phyloP scores from a whole-genome alignment of 2,329 filamentous ascomycete species.

The Dothideomycetes sp. region DNA sequence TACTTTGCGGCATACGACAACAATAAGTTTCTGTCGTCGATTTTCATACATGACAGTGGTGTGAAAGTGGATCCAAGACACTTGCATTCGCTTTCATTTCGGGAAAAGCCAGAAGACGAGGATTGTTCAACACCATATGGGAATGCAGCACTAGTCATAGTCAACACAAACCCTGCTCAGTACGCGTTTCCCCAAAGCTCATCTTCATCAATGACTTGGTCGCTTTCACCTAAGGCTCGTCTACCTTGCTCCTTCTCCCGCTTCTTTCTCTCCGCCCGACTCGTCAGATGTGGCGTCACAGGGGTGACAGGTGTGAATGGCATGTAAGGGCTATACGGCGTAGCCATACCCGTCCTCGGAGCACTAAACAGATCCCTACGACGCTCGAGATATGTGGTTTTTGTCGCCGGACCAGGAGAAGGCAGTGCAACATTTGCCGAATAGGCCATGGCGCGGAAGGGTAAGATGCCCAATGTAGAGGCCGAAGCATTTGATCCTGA shows the following conservation, averaged over 20 bases:
- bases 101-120: no score
- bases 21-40: no score
- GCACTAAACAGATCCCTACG: conserved; percentile 24
- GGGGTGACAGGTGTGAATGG: conserved; percentile 67
- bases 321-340: conserved; percentile 72
- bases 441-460: conserved; percentile 26
- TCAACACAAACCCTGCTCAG: conserved; percentile 3
- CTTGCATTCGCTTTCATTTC: no score
- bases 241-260: conserved; percentile 56
- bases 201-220: conserved; percentile 48
- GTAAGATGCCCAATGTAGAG: conserved; percentile 22
- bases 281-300: conserved; percentile 66
- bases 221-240: conserved; percentile 48
- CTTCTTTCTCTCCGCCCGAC: conserved; percentile 59
- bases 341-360: conserved; percentile 49
- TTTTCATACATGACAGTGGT: no score
- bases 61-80: no score
- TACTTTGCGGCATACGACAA: no score
- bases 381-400: conserved; percentile 37
- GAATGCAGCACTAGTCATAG: no score
- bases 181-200: conserved; percentile 49
- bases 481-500: conserved; percentile 10
- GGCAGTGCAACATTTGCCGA: conserved; percentile 11
- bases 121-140: no score
- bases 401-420: conserved; percentile 20